phyloP scores from a whole-genome alignment of 371 early-diverging fungal species.

The Mucor irregularis region DNA sequence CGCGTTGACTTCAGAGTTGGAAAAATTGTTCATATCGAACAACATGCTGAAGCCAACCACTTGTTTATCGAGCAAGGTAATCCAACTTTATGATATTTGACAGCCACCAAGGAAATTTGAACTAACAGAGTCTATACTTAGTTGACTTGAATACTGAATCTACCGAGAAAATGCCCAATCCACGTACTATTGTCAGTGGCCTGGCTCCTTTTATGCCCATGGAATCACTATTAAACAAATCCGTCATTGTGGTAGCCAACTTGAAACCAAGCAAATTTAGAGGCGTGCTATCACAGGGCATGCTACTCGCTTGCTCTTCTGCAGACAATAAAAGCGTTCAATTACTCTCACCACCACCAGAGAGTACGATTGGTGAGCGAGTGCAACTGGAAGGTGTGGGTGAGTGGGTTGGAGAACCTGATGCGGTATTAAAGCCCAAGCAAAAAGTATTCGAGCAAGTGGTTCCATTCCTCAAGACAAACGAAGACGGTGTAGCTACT shows the following conservation, averaged over 20 bases:
- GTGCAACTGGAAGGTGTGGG: slow-evolving; percentile 37
- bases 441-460: slow-evolving; percentile 57
- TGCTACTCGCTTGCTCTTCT: slow-evolving; percentile 56
- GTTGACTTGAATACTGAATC: slow-evolving; percentile 42
- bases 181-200: slow-evolving; percentile 79
- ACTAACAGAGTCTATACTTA: not conserved
- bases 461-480: slow-evolving; percentile 35
- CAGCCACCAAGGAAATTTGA: not conserved
- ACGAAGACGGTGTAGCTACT: slow-evolving; percentile 46
- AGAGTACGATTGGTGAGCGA: slow-evolving; percentile 48
- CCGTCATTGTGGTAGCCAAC: slow-evolving; percentile 59
- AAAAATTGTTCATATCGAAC: slow-evolving; percentile 60
- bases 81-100: not conserved
- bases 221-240: slow-evolving; percentile 46
- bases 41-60: slow-evolving; percentile 73
- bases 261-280: slow-evolving; percentile 64
- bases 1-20: slow-evolving; percentile 78
- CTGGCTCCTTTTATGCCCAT: slow-evolving; percentile 62
- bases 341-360: slow-evolving; percentile 45
- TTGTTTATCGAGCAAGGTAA: slow-evolving; percentile 76
- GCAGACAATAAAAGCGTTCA: slow-evolving; percentile 37
- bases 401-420: slow-evolving; percentile 16
- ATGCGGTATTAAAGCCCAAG: slow-evolving; percentile 55
- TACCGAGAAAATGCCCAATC: slow-evolving; percentile 31
- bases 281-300: slow-evolving; percentile 61